A percentile compares a stretch with the other conserved stretches of the same genome.
phyloP scores from a whole-genome alignment of 2,329 filamentous ascomycete genomes.

The Monosporascus sp. region DNA sequence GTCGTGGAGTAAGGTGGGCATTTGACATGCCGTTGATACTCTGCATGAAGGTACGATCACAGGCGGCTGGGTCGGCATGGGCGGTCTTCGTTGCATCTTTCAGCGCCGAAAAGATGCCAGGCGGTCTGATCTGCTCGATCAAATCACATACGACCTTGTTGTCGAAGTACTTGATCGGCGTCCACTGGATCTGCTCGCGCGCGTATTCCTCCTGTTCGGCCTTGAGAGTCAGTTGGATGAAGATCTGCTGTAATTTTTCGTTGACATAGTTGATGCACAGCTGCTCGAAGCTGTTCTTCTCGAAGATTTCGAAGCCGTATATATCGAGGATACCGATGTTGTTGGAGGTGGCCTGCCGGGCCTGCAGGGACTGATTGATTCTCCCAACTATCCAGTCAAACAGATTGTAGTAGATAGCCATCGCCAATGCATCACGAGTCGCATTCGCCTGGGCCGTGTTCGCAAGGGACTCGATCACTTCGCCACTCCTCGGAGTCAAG shows the following conservation, averaged over 20 bases:
- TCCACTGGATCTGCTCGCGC: constrained; percentile 95
- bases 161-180: constrained; percentile 98
- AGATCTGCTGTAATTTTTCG: constrained; percentile 98
- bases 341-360: constrained; percentile 69
- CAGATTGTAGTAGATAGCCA: constrained; percentile 94
- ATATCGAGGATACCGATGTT: constrained; percentile 97
- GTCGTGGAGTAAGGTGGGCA: constrained; percentile 82
- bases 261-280: constrained; percentile 99
- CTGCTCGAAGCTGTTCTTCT: constrained; percentile 98
- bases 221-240: constrained; percentile 95
- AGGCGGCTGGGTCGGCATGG: constrained; percentile 89
- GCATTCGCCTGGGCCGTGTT: constrained; percentile 83
- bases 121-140: constrained; percentile 86
- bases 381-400: constrained; percentile 98
- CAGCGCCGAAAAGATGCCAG: constrained; percentile 89
- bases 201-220: constrained; percentile 97
- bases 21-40: constrained; percentile 88
- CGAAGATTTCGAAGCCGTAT: constrained; percentile 98
- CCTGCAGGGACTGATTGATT: constrained; percentile 82
- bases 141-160: constrained; percentile 98
- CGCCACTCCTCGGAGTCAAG: constrained; percentile 63
- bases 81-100: constrained; percentile 99
- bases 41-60: constrained; percentile 93
- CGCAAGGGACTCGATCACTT: constrained; percentile 69
- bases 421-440: constrained; percentile 85